Percentiles rank a stretch among this genome's conserved stretches.
Evolutionary conservation across 1,139 yeast genomes (phyloP).

Genomic region (Blastobotrys proliferans): DNA sequence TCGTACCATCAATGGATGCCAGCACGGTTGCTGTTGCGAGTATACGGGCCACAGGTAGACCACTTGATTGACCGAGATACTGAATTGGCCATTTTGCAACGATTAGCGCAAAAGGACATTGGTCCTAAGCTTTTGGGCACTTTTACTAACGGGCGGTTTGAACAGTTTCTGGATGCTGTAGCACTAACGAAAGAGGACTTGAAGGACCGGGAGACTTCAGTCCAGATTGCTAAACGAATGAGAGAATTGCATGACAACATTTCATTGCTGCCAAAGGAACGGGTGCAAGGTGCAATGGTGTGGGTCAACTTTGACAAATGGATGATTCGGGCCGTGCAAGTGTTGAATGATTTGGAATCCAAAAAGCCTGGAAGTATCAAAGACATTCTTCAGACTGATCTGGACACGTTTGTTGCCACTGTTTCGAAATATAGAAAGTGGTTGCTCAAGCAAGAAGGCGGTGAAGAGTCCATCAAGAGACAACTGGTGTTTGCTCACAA

Average conservation of each 20-base stretch:
- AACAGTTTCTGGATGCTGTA: constrained; percentile 78
- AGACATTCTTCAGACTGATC: constrained; percentile 39
- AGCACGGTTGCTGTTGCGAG: constrained; percentile 57
- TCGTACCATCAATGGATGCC: constrained; percentile 38
- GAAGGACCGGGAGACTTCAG: constrained; percentile 69
- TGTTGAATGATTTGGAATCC: constrained; percentile 32
- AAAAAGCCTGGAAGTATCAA: constrained; percentile 21
- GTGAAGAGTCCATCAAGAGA: constrained; percentile 40
- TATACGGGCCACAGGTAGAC: constrained; percentile 89
- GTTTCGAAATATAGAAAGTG: constrained; percentile 55
- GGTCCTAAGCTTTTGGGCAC: constrained; percentile 90
- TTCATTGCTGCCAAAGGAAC: constrained; percentile 53
- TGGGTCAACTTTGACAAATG: constrained; percentile 75
- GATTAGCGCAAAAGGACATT: constrained; percentile 70
- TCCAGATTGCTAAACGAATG: constrained; percentile 93
- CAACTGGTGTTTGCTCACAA: constrained; percentile 82
- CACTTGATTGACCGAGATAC: constrained; percentile 79
- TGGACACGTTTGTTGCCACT: constrained; percentile 46
- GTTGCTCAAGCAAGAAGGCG: constrained; percentile 54
- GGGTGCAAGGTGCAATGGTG: constrained; percentile 54
- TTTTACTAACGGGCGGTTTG: constrained; percentile 86
- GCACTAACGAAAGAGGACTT: constrained; percentile 72
- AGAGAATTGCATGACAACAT: constrained; percentile 85
- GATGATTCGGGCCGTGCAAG: constrained; percentile 52
- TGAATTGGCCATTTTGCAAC: constrained; percentile 68